Conservation (phyloP, 176 grass and related monocot genomes). For the Puccinellia tenuiflora region DNA sequence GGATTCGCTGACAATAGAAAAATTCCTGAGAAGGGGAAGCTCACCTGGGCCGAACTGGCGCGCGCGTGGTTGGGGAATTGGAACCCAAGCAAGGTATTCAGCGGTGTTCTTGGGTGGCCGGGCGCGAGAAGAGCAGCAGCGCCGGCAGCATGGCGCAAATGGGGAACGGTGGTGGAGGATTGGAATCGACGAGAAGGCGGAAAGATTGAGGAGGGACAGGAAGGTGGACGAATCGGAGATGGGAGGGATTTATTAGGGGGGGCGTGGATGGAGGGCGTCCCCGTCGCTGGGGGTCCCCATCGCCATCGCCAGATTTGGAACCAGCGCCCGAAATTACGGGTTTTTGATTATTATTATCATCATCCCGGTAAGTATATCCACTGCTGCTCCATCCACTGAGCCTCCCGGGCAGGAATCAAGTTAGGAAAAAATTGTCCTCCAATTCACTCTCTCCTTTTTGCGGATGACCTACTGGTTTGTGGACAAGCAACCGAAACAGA, state of each 20-base stretch:
- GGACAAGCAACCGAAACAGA: too few species aligned
- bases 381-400: background rate
- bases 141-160: slow-evolving; percentile 34
- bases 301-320: slow-evolving; percentile 48
- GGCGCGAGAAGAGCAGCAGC: slow-evolving; percentile 1
- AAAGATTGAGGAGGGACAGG: slow-evolving; percentile 13
- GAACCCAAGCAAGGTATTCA: slow-evolving; percentile 27
- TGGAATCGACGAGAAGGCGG: slow-evolving; percentile 28
- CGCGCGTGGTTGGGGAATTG: slow-evolving; percentile 7
- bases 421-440: too few species aligned
- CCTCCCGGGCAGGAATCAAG: too few species aligned
- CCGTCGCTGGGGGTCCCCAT: slow-evolving; percentile 12
- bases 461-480: too few species aligned
- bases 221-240: slow-evolving; percentile 14
- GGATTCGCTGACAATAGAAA: slow-evolving; percentile 5
- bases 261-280: slow-evolving; percentile 40
- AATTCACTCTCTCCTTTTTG: too few species aligned
- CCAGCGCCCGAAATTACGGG: background rate
- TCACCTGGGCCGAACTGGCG: slow-evolving; percentile 30
- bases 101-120: slow-evolving; percentile 26
- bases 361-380: background rate
- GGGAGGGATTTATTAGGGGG: slow-evolving; percentile 33
- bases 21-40: background rate
- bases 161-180: slow-evolving; percentile 1
- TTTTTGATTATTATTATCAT: background rate